Conservation (phyloP, 129 eudicot species). For the Escallonia herrerae region DNA sequence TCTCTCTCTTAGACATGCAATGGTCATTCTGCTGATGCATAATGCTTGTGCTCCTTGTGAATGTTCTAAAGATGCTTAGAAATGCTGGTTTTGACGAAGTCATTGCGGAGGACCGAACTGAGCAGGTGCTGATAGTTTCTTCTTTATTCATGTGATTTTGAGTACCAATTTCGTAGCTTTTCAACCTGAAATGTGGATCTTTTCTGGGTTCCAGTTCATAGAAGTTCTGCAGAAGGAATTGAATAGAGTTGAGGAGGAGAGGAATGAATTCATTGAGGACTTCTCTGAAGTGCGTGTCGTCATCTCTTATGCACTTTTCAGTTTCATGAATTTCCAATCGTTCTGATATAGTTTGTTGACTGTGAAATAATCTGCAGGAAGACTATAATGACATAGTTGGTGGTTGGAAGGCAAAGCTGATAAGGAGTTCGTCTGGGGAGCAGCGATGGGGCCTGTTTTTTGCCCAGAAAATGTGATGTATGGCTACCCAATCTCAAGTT, state of each 20-base stretch:
- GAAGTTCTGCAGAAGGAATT: constrained; percentile 75
- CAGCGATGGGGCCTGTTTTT: constrained; percentile 90
- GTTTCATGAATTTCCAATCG: background rate
- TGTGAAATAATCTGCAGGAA: constrained; percentile 33
- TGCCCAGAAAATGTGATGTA: constrained; percentile 54
- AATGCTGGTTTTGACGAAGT: constrained; percentile 86
- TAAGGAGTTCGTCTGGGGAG: constrained; percentile 71
- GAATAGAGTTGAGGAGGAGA: constrained; percentile 66
- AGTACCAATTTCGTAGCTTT: background rate
- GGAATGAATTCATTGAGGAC: constrained; percentile 65
- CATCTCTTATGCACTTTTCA: background rate
- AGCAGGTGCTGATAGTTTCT: constrained; percentile 46
- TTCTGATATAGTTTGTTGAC: background rate
- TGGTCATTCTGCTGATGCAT: background rate
- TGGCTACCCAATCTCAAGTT: too few species aligned
- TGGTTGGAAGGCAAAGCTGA: constrained; percentile 90
- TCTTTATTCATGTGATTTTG: background rate
- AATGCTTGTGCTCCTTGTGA: background rate
- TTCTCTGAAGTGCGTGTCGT: constrained; percentile 61
- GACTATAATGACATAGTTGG: constrained; percentile 95
- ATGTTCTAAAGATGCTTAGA: constrained; percentile 63
- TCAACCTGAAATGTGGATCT: background rate
- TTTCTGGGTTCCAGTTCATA: constrained; percentile 49
- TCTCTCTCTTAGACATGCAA: background rate
- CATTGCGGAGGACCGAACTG: constrained; percentile 83